Evolutionary conservation across 139 green algal genomes (phyloP).

Genomic region (Asterochloris erici): DNA sequence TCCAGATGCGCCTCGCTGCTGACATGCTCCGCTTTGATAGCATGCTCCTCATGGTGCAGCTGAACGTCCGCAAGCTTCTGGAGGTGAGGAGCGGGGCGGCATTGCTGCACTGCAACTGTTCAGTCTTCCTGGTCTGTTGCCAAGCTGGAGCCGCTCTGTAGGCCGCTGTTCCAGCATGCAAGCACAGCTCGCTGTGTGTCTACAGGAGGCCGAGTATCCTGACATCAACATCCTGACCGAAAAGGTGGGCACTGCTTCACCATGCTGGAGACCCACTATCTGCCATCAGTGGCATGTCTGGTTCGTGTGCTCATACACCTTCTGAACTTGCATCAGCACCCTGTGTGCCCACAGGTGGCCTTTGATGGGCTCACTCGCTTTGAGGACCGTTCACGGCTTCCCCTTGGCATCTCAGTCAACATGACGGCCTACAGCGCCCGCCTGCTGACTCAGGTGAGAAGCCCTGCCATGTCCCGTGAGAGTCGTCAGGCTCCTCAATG

Average conservation of each 20-base stretch:
- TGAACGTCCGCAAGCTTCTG: slow-evolving; percentile 53
- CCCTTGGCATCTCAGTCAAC: slow-evolving; percentile 60
- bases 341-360: not conserved
- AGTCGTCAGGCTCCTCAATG: not conserved
- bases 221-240: slow-evolving; percentile 61
- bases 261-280: not conserved
- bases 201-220: slow-evolving; percentile 6
- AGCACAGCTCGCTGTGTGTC: not conserved
- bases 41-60: slow-evolving; percentile 44
- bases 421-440: slow-evolving; percentile 51
- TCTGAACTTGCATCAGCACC: too few relatives aligned
- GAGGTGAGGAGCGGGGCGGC: slow-evolving; percentile 14
- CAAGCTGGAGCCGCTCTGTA: not conserved
- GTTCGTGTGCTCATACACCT: too few relatives aligned
- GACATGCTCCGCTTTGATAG: slow-evolving; percentile 56
- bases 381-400: slow-evolving; percentile 56
- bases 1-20: slow-evolving; percentile 23
- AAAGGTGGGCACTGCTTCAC: slow-evolving; percentile 24
- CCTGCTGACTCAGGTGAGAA: slow-evolving; percentile 32
- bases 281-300: too few relatives aligned
- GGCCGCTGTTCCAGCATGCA: not conserved
- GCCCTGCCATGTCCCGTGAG: not conserved
- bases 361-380: slow-evolving; percentile 53
- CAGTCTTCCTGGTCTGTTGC: not conserved
- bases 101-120: not conserved